These are phyloP conservation scores for Conticribra guillardii DNA, from an alignment of 108 stramenopile genomes.

Conservation along the genomic window DNA sequence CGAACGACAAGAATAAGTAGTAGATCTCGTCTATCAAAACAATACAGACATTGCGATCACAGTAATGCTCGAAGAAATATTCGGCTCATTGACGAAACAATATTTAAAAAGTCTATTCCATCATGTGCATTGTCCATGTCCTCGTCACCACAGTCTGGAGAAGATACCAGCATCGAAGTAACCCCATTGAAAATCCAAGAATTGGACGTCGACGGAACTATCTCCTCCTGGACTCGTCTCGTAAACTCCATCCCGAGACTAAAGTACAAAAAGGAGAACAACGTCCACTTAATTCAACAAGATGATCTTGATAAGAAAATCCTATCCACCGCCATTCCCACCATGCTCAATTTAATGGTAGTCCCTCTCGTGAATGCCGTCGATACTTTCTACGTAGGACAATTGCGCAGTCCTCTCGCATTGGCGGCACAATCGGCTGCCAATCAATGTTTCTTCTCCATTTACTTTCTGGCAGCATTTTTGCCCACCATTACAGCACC, in stretches of 20 bases:
- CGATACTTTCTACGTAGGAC: conserved; percentile 87
- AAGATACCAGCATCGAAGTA: neutral
- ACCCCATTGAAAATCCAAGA: neutral
- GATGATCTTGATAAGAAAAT: conserved; percentile 60
- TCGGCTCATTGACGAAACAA: no score
- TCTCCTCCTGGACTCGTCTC: conserved; percentile 44
- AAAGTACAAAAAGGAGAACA: neutral
- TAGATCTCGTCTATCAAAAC: no score
- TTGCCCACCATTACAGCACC: conserved; percentile 86
- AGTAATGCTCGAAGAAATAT: no score
- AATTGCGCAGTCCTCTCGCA: conserved; percentile 65
- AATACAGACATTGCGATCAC: no score
- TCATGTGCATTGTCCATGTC: no score
- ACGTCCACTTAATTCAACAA: neutral
- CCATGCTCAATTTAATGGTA: conserved; percentile 76
- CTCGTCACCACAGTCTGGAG: neutral
- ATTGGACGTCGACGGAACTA: conserved; percentile 31
- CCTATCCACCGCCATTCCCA: conserved; percentile 62
- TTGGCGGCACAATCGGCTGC: conserved; percentile 86
- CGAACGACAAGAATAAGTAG: no score
- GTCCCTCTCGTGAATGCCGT: conserved; percentile 81
- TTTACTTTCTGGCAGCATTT: conserved; percentile 77
- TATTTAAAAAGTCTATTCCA: no score
- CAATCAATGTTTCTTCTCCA: conserved; percentile 79
- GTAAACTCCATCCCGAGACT: conserved; percentile 30